Base-by-base conservation (phyloP, 2,329 filamentous ascomycete species). In the Stromatinia cepivora region DNA sequence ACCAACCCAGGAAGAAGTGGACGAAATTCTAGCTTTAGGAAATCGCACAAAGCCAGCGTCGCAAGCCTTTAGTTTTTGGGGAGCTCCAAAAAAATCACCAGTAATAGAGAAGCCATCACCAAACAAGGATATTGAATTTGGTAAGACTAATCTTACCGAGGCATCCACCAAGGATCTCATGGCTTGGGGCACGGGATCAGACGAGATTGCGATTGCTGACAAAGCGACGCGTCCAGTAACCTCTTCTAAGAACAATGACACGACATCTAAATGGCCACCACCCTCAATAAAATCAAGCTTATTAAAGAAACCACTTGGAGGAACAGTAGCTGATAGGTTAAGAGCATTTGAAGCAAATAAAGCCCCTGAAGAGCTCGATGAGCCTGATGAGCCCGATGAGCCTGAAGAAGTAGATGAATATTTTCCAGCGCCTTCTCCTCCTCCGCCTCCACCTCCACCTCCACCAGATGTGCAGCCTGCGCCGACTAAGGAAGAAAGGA, bases 61-160 rank as follows among this genome's bases (percentile, higher is more conserved):
- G 10, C 72, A 73, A 52, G 73, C 84, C 0, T 88, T 88, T 77
- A 83, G 83, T 73, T 87, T 88, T 80, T 88, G 86, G 86, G 84
- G 86, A 70, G 80, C 82, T 61, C 77, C 80, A 69, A 86, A 84
- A 76, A 85, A 83, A 72, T 69, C 70, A 39, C 57, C 58, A 63
- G 53, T 63, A 10, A 17, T 45, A n/a, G 66, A 62, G 17, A 64
- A 48, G 58, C 52, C 58, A 28, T 56, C 57, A 25, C 22, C 45
- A 10, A 74, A 70, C 72, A 78, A 77, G 73, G 76, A 73, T 74
- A 70, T 72, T 74, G 75, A 58, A 39, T 61, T 67, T 39, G 54
- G 65, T 61, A 52, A 58, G 2, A 34, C 34, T 34, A 68, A 63
- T 46, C 57, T 64, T 52, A 63, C 57, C 15, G 66, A 50, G 45